These are phyloP conservation scores for Phytophthora sojae DNA, from an alignment of 352 stramenopile genomes.

Conservation along the genomic window DNA sequence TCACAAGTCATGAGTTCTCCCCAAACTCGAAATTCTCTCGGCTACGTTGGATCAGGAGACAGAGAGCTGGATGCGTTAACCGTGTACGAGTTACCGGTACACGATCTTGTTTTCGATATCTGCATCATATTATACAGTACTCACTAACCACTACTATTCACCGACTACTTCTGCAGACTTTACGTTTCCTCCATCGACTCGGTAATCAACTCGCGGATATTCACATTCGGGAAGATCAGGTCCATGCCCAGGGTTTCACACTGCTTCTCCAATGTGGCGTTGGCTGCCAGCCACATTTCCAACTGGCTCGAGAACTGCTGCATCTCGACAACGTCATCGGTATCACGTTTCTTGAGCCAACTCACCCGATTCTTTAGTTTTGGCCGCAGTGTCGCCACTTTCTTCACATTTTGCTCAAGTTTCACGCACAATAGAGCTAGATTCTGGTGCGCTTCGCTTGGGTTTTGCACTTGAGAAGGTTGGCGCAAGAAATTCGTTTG, in stretches of 20 bases:
- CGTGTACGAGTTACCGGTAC: too few relatives aligned
- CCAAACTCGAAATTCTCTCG: too few relatives aligned
- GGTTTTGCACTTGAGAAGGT: neutral
- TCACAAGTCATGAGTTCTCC: too few relatives aligned
- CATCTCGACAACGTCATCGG: neutral
- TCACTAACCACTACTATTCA: too few relatives aligned
- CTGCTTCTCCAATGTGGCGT: neutral
- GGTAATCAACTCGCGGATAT: neutral
- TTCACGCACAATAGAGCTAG: neutral
- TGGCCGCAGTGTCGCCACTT: neutral
- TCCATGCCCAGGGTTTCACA: neutral
- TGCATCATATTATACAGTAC: too few relatives aligned
- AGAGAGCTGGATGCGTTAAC: too few relatives aligned
- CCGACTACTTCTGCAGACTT: too few relatives aligned
- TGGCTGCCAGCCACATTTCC: neutral
- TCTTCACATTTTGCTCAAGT: neutral
- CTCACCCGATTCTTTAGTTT: neutral
- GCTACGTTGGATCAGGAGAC: too few relatives aligned
- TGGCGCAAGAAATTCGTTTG: neutral
- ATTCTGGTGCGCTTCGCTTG: neutral
- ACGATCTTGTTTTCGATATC: too few relatives aligned
- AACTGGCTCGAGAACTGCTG: neutral
- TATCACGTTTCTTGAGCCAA: neutral
- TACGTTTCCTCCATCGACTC: neutral
- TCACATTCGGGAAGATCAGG: neutral